Evolutionary conservation across 768 basidiomycete genomes (phyloP).

Genomic region (Sarcomyxa edulis): DNA sequence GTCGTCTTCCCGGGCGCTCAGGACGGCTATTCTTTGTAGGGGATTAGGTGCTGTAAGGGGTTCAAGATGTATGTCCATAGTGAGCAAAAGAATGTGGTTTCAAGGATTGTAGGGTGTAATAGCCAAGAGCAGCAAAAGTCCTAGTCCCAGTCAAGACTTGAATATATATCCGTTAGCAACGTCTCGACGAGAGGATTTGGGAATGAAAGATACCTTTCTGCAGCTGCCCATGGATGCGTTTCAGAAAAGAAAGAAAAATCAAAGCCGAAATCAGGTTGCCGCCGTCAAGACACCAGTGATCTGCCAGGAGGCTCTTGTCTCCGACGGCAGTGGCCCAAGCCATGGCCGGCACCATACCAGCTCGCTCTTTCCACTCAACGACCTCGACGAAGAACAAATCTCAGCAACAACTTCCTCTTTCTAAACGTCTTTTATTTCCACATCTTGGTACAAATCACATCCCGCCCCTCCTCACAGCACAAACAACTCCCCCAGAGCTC

Average conservation of each 20-base stretch:
- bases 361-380: slow-evolving; percentile 8
- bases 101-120: slow-evolving; percentile 5
- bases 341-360: slow-evolving; percentile 14
- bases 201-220: neutral
- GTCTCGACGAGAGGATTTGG: no score
- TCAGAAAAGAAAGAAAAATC: neutral
- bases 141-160: no score
- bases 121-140: neutral
- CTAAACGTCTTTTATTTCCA: slow-evolving; percentile 64
- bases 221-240: neutral
- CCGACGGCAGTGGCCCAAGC: no score
- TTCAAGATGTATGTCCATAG: neutral
- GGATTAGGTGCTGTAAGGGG: slow-evolving; percentile 3
- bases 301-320: slow-evolving; percentile 16
- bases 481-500: slow-evolving; percentile 45
- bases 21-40: slow-evolving; percentile 6
- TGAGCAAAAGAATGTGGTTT: neutral
- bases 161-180: no score
- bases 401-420: slow-evolving; percentile 31
- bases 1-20: slow-evolving; percentile 6
- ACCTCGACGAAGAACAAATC: slow-evolving; percentile 15
- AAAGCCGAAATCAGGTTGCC: neutral
- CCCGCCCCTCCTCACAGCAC: slow-evolving; percentile 49
- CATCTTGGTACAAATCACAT: slow-evolving; percentile 32
- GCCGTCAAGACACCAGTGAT: slow-evolving; percentile 2